A percentile compares a stretch with the other conserved stretches of the same genome.
Conservation (phyloP, 169 alveolate genomes). For the Plasmodium coatneyi region DNA sequence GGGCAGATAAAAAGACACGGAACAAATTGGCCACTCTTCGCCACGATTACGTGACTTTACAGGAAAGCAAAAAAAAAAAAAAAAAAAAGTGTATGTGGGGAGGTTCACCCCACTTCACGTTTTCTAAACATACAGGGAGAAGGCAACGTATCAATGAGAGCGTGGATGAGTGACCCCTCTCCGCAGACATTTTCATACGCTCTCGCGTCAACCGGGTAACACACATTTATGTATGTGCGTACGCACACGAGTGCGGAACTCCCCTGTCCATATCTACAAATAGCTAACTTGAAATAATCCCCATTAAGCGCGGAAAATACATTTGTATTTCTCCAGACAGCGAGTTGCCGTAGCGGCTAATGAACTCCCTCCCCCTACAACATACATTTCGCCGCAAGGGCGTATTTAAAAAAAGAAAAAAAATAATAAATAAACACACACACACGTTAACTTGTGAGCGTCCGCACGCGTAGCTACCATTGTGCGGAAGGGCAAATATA, state of each 20-base stretch:
- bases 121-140: neutral
- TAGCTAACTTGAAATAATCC: neutral
- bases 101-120: neutral
- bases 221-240: neutral
- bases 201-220: neutral
- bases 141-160: neutral
- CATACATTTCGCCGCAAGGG: neutral
- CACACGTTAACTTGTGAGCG: neutral
- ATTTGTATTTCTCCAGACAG: neutral
- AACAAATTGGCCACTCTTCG: neutral
- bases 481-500: neutral
- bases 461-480: neutral
- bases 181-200: neutral
- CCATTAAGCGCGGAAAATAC: neutral
- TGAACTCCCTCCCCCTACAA: too few species aligned
- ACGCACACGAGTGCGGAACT: neutral
- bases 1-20: conserved; percentile 42
- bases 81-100: neutral
- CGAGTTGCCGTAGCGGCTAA: neutral
- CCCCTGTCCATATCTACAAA: neutral
- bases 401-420: neutral
- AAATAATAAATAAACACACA: neutral
- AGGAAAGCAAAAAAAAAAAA: conserved; percentile 2
- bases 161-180: neutral
- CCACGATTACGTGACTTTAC: neutral